These are phyloP conservation scores for Backusella tuberculispora DNA, from an alignment of 192 early-diverging fungal species.

Conservation along the genomic window DNA sequence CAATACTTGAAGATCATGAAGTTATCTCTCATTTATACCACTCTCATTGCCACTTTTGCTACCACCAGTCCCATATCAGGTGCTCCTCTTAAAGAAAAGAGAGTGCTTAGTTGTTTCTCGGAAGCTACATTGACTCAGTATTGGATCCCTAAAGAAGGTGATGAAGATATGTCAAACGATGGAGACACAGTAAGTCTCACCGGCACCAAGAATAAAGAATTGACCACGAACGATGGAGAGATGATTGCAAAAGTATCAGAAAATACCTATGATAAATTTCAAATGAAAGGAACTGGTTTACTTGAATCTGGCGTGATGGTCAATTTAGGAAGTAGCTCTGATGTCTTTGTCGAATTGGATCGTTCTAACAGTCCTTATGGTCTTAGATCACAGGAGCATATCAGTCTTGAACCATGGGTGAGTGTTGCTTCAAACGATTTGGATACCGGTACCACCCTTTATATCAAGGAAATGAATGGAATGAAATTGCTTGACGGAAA, in stretches of 20 bases:
- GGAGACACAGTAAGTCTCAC: slow-evolving; percentile 29
- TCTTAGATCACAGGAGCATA: slow-evolving; percentile 8
- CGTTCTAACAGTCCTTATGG: slow-evolving; percentile 35
- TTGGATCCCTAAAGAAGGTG: slow-evolving; percentile 46
- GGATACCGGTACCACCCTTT: slow-evolving; percentile 34
- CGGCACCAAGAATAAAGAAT: slow-evolving; percentile 23
- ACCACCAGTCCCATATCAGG: not conserved
- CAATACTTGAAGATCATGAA: too few species aligned
- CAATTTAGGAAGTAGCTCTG: slow-evolving; percentile 22
- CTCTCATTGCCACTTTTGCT: not conserved
- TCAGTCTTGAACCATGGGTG: slow-evolving; percentile 40
- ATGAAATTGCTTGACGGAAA: slow-evolving; percentile 38
- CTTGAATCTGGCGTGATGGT: slow-evolving; percentile 35
- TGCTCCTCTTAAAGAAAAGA: not conserved
- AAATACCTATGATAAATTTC: slow-evolving; percentile 41
- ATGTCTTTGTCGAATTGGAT: slow-evolving; percentile 29
- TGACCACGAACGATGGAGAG: slow-evolving; percentile 23
- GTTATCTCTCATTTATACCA: not conserved
- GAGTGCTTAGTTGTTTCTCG: not conserved
- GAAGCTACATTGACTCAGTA: slow-evolving; percentile 30
- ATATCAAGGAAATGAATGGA: slow-evolving; percentile 39
- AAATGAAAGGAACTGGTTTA: slow-evolving; percentile 47
- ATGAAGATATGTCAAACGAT: slow-evolving; percentile 43
- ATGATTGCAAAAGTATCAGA: slow-evolving; percentile 37
- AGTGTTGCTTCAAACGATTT: slow-evolving; percentile 48